These are phyloP conservation scores for Candida ponderosae DNA, from an alignment of 805 yeast genomes.

Conservation along the genomic window DNA sequence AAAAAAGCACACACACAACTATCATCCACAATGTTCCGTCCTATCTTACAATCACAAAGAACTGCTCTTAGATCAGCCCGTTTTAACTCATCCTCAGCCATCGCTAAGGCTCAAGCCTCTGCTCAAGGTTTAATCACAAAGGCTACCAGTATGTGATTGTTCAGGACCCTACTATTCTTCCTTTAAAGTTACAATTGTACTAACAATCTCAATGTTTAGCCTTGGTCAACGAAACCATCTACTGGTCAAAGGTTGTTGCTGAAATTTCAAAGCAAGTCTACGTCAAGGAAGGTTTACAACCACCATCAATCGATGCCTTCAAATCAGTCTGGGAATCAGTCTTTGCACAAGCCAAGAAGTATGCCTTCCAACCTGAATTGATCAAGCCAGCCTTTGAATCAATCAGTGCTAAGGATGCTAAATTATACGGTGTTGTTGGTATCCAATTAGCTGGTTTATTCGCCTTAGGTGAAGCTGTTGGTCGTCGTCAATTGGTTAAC, in stretches of 20 bases:
- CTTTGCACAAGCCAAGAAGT: conserved; percentile 35
- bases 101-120: conserved; percentile 30
- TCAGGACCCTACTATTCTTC: neutral
- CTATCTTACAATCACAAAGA: neutral
- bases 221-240: conserved; percentile 49
- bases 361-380: conserved; percentile 54
- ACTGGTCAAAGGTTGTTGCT: conserved; percentile 63
- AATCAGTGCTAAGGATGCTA: conserved; percentile 46
- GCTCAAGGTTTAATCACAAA: conserved; percentile 23
- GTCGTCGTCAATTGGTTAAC: conserved; percentile 91
- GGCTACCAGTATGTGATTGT: conserved; percentile 27
- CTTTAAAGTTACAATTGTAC: neutral
- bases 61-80: conserved; percentile 20
- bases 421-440: conserved; percentile 66
- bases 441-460: conserved; percentile 86
- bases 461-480: conserved; percentile 91
- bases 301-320: conserved; percentile 75
- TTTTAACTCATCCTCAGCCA: conserved; percentile 22
- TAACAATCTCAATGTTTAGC: conserved; percentile 2
- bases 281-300: conserved; percentile 87
- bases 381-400: conserved; percentile 37
- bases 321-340: conserved; percentile 60
- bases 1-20: too few species aligned
- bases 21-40: neutral
- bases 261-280: conserved; percentile 59